Percentiles rank a stretch among this genome's conserved stretches.
Conservation (phyloP, 1,284 basidiomycete species). For the Pseudozyma pruni region DNA sequence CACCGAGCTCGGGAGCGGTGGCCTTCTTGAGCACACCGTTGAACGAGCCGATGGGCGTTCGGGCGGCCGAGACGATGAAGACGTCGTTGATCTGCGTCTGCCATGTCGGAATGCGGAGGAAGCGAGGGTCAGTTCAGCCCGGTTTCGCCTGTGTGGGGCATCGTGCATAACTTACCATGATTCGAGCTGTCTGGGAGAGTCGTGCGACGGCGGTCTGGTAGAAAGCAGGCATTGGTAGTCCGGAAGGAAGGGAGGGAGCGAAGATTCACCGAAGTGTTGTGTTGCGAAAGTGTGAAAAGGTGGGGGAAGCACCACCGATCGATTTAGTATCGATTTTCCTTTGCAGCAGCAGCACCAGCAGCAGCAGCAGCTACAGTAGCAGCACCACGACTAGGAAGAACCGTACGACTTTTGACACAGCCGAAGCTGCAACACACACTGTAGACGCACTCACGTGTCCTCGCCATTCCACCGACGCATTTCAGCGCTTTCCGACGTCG, state of each 20-base stretch:
- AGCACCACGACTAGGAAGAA: constrained; percentile 11
- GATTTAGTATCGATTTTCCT: constrained; percentile 23
- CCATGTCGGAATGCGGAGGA: neutral
- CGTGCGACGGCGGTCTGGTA: constrained; percentile 52
- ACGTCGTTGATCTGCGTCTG: constrained; percentile 72
- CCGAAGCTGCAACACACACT: too few relatives aligned
- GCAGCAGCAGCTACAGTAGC: neutral
- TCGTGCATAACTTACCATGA: constrained; percentile 52
- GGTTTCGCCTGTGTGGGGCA: constrained; percentile 2
- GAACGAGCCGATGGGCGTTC: constrained; percentile 93
- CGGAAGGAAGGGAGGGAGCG: constrained; percentile 6
- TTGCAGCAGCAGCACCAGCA: neutral
- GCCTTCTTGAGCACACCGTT: constrained; percentile 88
- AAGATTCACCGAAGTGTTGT: constrained; percentile 1
- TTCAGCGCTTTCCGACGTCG: constrained; percentile 1
- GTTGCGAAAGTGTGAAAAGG: constrained; percentile 22
- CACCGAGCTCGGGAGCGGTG: constrained; percentile 90
- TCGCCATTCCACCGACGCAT: neutral
- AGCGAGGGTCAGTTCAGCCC: neutral
- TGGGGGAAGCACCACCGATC: constrained; percentile 27
- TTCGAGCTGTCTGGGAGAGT: constrained; percentile 54
- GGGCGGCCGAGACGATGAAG: constrained; percentile 92
- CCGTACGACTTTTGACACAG: constrained; percentile 24
- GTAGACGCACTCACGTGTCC: too few relatives aligned
- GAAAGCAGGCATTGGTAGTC: constrained; percentile 53